Conservation (phyloP, 495 filamentous ascomycete species). For the Xylaria curta region DNA sequence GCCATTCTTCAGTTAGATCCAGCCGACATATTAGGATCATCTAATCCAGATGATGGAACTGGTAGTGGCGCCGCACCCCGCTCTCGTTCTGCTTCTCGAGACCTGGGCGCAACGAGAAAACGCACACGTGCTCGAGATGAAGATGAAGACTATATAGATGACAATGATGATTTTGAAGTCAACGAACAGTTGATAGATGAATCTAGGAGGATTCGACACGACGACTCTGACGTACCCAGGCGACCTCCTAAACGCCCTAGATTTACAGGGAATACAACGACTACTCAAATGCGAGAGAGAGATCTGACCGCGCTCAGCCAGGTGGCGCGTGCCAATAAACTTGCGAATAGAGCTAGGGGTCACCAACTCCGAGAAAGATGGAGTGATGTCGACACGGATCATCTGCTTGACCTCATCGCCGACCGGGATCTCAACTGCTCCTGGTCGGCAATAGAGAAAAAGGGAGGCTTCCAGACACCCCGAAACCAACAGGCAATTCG, state of each 20-base stretch:
- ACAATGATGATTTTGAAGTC: slow-evolving; percentile 39
- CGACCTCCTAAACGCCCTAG: slow-evolving; percentile 9
- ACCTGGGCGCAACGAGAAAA: slow-evolving; percentile 22
- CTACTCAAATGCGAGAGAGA: slow-evolving; percentile 29
- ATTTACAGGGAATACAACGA: slow-evolving; percentile 7
- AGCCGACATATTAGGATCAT: slow-evolving; percentile 23
- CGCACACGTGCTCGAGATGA: slow-evolving; percentile 13
- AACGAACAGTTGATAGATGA: slow-evolving; percentile 33
- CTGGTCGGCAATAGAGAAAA: slow-evolving; percentile 59
- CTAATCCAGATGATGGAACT: neutral
- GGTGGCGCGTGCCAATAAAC: slow-evolving; percentile 31
- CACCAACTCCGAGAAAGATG: slow-evolving; percentile 54
- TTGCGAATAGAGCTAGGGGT: slow-evolving; percentile 20
- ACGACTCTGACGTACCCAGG: slow-evolving; percentile 14
- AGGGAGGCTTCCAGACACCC: slow-evolving; percentile 45
- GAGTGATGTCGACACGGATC: slow-evolving; percentile 52
- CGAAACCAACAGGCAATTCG: slow-evolving; percentile 68
- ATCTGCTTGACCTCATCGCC: slow-evolving; percentile 54
- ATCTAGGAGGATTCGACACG: slow-evolving; percentile 22
- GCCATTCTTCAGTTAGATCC: slow-evolving; percentile 35
- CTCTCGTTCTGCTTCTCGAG: slow-evolving; percentile 9
- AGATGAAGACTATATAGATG: slow-evolving; percentile 17
- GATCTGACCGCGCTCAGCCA: slow-evolving; percentile 34
- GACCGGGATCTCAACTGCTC: slow-evolving; percentile 55
- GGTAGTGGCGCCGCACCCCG: neutral